Conservation (phyloP, 805 yeast genomes). For the Monosporozyma yasuniensis region DNA sequence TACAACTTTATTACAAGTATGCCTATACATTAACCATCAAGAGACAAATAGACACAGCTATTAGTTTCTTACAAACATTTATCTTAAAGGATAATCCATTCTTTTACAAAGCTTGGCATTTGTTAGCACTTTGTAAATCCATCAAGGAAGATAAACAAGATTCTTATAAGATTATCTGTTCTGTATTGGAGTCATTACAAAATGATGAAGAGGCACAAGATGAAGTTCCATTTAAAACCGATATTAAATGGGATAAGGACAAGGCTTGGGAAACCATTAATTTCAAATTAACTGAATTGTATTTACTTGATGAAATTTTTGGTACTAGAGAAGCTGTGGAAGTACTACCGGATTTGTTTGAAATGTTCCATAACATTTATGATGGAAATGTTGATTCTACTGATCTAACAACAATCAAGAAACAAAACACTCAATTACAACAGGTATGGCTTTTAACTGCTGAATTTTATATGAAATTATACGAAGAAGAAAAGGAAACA, state of each 20-base stretch:
- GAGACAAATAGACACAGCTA: constrained; percentile 36
- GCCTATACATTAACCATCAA: constrained; percentile 40
- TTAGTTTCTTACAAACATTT: constrained; percentile 38
- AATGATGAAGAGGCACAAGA: constrained; percentile 9
- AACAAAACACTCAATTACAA: constrained; percentile 33
- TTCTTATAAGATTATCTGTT: constrained; percentile 47
- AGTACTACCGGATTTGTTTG: constrained; percentile 57
- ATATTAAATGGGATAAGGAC: constrained; percentile 8
- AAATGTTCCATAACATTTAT: constrained; percentile 45
- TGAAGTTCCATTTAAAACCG: constrained; percentile 2
- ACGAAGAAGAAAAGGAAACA: constrained; percentile 21
- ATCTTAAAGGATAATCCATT: constrained; percentile 45
- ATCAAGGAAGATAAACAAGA: constrained; percentile 48
- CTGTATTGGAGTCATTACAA: constrained; percentile 40
- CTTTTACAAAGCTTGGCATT: constrained; percentile 56
- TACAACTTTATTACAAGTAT: constrained; percentile 34
- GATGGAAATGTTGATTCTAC: constrained; percentile 5
- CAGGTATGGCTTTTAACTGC: constrained; percentile 71
- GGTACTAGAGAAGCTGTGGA: constrained; percentile 56
- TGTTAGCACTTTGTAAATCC: constrained; percentile 55
- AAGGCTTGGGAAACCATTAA: constrained; percentile 47
- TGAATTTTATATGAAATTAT: constrained; percentile 44
- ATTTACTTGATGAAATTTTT: constrained; percentile 52
- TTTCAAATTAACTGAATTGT: constrained; percentile 65
- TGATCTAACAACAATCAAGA: background rate